phyloP scores from a whole-genome alignment of 805 yeast species.

The Isabelozyma pseudorhagii region DNA sequence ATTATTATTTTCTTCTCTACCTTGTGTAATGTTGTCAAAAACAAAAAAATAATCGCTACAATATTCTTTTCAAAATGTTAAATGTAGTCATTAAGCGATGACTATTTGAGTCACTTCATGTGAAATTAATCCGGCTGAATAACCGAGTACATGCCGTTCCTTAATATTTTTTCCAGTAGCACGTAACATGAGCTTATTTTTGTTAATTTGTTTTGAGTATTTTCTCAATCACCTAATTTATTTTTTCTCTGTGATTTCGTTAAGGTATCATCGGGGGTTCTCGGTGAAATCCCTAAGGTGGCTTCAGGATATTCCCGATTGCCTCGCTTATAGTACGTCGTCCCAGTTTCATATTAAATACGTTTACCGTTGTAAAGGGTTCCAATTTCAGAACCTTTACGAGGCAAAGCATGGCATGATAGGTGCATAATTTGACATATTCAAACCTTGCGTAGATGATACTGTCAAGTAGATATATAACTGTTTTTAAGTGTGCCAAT shows the following conservation, averaged over 20 bases:
- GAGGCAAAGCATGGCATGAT: neutral
- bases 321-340: no score
- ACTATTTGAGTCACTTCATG: neutral
- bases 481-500: no score
- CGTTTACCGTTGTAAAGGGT: no score
- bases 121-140: neutral
- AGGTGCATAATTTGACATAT: neutral
- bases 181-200: neutral
- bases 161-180: neutral
- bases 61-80: no score
- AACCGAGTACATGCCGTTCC: neutral
- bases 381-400: neutral
- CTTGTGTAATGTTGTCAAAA: neutral
- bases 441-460: neutral
- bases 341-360: no score
- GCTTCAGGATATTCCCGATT: no score
- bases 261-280: no score
- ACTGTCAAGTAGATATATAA: no score
- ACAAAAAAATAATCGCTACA: neutral
- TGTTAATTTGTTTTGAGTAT: neutral
- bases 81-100: no score
- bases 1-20: slow-evolving; percentile 1
- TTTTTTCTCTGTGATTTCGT: no score
- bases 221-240: no score
- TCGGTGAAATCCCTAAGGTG: no score